These are phyloP conservation scores for Mycena capillaripes DNA, from an alignment of 768 basidiomycete genomes.

Conservation along the genomic window DNA sequence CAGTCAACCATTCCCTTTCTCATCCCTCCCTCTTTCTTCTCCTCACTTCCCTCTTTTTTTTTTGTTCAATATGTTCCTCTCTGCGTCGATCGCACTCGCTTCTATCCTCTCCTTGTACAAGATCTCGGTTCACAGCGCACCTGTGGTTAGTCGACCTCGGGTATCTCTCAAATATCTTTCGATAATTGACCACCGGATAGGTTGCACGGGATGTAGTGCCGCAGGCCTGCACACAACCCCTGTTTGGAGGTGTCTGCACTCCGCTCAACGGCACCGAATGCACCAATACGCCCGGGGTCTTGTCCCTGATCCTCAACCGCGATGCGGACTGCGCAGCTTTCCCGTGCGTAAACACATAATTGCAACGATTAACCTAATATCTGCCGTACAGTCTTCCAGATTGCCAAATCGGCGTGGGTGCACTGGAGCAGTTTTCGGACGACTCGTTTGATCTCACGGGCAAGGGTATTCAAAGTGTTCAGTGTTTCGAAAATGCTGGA, in stretches of 20 bases:
- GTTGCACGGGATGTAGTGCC: not conserved
- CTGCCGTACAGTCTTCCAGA: constrained; percentile 6
- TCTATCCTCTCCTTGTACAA: not conserved
- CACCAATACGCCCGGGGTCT: constrained; percentile 10
- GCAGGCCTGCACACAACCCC: not conserved
- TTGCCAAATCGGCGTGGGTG: not conserved
- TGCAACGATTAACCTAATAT: no score
- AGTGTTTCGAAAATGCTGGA: not conserved
- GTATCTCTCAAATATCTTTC: no score
- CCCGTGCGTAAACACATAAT: no score
- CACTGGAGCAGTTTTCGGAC: not conserved
- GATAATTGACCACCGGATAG: no score
- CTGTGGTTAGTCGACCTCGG: not conserved
- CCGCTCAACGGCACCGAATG: not conserved
- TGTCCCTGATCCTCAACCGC: no score
- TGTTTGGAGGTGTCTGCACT: not conserved
- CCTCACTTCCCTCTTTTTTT: no score
- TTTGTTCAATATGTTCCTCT: no score
- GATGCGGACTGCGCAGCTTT: no score
- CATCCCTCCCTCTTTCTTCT: no score
- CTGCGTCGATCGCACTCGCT: no score
- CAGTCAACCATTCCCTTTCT: no score
- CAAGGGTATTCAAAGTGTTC: not conserved
- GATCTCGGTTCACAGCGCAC: not conserved
- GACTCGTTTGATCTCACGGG: not conserved